Conservation (phyloP, 495 filamentous ascomycete species). For the Aspergillus saccharolyticus region DNA sequence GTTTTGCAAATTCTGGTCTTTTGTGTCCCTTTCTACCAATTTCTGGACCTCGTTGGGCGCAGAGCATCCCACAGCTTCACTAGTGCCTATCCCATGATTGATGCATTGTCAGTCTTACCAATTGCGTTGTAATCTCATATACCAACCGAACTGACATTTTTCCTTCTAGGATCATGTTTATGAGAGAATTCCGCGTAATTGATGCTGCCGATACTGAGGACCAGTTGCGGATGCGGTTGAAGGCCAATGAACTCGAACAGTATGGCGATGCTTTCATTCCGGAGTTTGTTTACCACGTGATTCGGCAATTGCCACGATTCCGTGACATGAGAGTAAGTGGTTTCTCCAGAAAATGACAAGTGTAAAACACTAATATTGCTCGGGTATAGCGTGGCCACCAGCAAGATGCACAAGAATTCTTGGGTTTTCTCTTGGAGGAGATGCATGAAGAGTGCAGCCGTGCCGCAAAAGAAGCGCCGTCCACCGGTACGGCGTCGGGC, state of each 20-base stretch:
- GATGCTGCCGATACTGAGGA: constrained; percentile 72
- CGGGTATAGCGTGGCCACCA: constrained; percentile 74
- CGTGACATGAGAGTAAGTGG: constrained; percentile 76
- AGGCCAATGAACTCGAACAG: constrained; percentile 77
- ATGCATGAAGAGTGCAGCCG: constrained; percentile 88
- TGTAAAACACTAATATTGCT: neutral
- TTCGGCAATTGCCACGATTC: constrained; percentile 79
- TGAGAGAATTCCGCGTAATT: constrained; percentile 85
- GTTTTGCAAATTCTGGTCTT: constrained; percentile 90
- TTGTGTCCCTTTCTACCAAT: constrained; percentile 90
- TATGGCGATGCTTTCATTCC: constrained; percentile 90
- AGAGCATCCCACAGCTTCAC: constrained; percentile 86
- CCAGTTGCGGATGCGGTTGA: constrained; percentile 65
- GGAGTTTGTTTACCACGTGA: constrained; percentile 92
- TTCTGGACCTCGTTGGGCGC: constrained; percentile 81
- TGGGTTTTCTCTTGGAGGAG: constrained; percentile 88
- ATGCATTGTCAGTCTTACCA: constrained; percentile 71
- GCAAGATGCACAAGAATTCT: constrained; percentile 96
- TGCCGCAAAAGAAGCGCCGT: constrained; percentile 56
- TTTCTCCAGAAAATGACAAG: neutral
- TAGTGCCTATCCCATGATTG: constrained; percentile 86
- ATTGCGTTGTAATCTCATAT: neutral
- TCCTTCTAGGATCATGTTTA: constrained; percentile 76
- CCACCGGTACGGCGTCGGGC: constrained; percentile 33
- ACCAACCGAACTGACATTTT: constrained; percentile 1